Evolutionary conservation across 257 asterid species (phyloP), one percentile per base, ranked within the genome.

Genomic region (Ajuga chamaepitys): DNA sequence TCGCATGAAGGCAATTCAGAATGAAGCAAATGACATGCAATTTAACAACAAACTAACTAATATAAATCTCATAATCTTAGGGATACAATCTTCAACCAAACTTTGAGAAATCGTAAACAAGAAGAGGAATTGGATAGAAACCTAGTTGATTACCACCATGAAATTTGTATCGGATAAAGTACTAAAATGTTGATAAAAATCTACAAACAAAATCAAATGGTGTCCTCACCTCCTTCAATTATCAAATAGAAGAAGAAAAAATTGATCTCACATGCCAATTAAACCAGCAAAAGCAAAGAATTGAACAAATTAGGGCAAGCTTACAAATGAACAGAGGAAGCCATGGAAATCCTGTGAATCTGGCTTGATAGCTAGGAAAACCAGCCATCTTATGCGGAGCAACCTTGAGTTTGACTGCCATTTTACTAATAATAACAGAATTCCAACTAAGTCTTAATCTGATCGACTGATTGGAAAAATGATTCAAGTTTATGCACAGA

Each of bases 321-420:
- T 64, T 57, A 79, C 85, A 47, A 4, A 65, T 82, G 87, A 68
- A 82, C 6, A 55, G 87, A 74, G 0, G 87, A 82, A 67, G 87
- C 81, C 87, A 82, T 82, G 52, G 55, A 47, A 68, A 74, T 77
- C 50, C 73, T 74, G 72, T 34, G 81, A 73, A 82, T 82, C 84
- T 82, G 85, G 50, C 65, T 60, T 66, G 79, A 46, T 24, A 12
- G 0, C 81, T 79, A 30, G 74, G 68, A 46, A 76, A 72, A 11
- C 76, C 52, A 51, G 69, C 63, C 77, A 79, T 71, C 59, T 72
- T 79, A 68, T 22, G 65, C 14, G 82, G 75, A 65, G 70, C 8
- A 22, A 75, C 64, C 71, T 59, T 45, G 4, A 79, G 66, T 24
- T 71, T 79, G 16, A 82, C 79, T 6, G 87, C 85, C 87, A 82